Base-by-base conservation (phyloP, 805 yeast species). In the Phaffomyces thermotolerans region DNA sequence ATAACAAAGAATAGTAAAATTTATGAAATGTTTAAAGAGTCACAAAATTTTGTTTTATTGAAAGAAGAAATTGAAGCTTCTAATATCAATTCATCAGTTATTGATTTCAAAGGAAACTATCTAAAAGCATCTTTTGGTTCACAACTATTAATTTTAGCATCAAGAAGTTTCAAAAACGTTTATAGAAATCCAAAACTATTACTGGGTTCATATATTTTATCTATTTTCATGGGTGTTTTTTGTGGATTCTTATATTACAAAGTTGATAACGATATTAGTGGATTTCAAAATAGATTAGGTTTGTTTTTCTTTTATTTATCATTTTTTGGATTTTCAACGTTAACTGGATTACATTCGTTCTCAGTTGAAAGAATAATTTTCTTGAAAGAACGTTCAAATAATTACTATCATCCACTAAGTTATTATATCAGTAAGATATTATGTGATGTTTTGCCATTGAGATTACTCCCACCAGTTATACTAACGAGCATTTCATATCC, bases 261-360 rank as follows among this genome's bases (percentile, higher is more conserved):
- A 56, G 80, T 91, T 23, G 69, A 80, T 35, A 84, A 88, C 58
- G 96, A 91, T 60, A 91, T 93, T 43, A 81, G 95, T 56, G 99
- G 99, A 0, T 93, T 93, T 70, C 99, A 93, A 63, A 93, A 93
- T 64, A 74, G 99, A 54, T 71, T 93, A 51, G 99, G 99, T 0
- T 69, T 93, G 47, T 93, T 93, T 64, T 91, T 93, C 69, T 93
- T 93, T 63, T 65, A 90, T 41, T 70, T 93, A 48, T 87, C 98
- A 4, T 76, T 90, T 56, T 90, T 93, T 68, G 99, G 99, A 0
- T 93, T 93, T 62, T 83, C 95, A 1, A 84, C 98, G 0, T 72
- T 93, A 56, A 91, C 98, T 0, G 95, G 97, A 0, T 68, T 93
- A 42, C 91, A 89, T 52, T 78, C 96, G 4, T 93, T 93, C 62